A percentile compares a stretch with the other conserved stretches of the same genome.
phyloP scores from a whole-genome alignment of 768 basidiomycete genomes.

The Mycena filopes region DNA sequence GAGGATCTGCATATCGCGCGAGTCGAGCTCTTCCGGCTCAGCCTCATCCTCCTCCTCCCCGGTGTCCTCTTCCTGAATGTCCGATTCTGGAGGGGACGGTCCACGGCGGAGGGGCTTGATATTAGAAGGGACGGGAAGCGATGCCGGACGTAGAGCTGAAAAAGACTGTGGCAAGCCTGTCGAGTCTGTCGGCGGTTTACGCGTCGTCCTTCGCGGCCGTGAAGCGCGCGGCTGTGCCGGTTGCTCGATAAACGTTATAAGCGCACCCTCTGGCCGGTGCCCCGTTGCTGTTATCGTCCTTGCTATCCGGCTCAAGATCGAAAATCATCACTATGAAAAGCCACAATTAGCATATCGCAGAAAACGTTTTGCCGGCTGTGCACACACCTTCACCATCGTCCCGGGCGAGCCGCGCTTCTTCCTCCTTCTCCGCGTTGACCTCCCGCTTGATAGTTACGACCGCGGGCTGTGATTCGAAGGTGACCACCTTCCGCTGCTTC shows the following conservation, averaged over 20 bases:
- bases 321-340: constrained; percentile 69
- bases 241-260: constrained; percentile 57
- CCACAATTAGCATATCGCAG: constrained; percentile 5
- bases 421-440: constrained; percentile 44
- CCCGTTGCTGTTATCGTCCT: constrained; percentile 37
- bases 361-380: constrained; percentile 5
- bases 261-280: constrained; percentile 40
- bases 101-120: constrained; percentile 56
- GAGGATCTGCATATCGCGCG: constrained; percentile 62
- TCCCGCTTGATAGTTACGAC: constrained; percentile 58
- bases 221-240: constrained; percentile 45
- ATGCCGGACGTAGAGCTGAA: constrained; percentile 69
- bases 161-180: constrained; percentile 66
- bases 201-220: constrained; percentile 36
- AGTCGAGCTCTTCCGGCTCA: constrained; percentile 30
- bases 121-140: constrained; percentile 75
- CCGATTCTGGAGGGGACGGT: constrained; percentile 25
- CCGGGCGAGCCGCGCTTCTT: constrained; percentile 40
- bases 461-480: constrained; percentile 74
- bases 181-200: constrained; percentile 39
- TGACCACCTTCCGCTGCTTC: constrained; percentile 72
- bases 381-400: constrained; percentile 58
- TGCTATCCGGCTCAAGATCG: constrained; percentile 68
- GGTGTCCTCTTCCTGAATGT: constrained; percentile 12
- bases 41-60: constrained; percentile 14